A percentile compares a stretch with the other conserved stretches of the same genome.
Conservation (phyloP, 805 yeast genomes). For the Yarrowia divulgata region DNA sequence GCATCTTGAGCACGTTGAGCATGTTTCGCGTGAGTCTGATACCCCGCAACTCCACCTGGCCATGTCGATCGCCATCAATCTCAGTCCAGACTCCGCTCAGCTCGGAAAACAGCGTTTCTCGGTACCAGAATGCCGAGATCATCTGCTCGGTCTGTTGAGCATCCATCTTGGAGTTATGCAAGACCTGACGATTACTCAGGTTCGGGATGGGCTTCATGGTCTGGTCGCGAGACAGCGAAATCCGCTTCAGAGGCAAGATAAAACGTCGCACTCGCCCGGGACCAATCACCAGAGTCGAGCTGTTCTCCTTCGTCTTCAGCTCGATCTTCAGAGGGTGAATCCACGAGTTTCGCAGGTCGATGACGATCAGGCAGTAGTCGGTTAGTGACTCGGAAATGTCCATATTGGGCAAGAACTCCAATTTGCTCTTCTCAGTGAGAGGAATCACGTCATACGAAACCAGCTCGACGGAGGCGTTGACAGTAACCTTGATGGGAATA, state of each 20-base stretch:
- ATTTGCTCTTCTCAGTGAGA: constrained; percentile 31
- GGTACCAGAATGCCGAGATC: constrained; percentile 80
- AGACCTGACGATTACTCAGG: constrained; percentile 70
- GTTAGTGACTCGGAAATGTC: neutral
- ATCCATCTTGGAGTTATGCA: constrained; percentile 57
- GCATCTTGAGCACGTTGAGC: constrained; percentile 58
- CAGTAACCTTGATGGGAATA: constrained; percentile 74
- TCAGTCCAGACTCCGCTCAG: constrained; percentile 73
- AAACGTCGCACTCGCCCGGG: constrained; percentile 63
- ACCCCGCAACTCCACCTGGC: constrained; percentile 70
- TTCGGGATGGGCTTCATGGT: constrained; percentile 70
- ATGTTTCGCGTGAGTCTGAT: constrained; percentile 67
- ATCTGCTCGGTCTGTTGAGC: constrained; percentile 64
- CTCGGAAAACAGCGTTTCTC: constrained; percentile 66
- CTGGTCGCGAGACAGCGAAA: constrained; percentile 55
- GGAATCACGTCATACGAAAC: constrained; percentile 77
- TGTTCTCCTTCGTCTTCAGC: constrained; percentile 42
- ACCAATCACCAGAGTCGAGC: constrained; percentile 49
- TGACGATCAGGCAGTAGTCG: constrained; percentile 65
- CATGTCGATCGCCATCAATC: constrained; percentile 51
- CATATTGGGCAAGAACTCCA: constrained; percentile 14
- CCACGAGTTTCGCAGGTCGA: constrained; percentile 88
- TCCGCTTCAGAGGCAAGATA: constrained; percentile 72
- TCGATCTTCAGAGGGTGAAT: constrained; percentile 55
- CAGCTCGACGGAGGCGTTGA: constrained; percentile 74